phyloP scores from a whole-genome alignment of 2,329 filamentous ascomycete genomes.

The Coniochaeta ligniaria region DNA sequence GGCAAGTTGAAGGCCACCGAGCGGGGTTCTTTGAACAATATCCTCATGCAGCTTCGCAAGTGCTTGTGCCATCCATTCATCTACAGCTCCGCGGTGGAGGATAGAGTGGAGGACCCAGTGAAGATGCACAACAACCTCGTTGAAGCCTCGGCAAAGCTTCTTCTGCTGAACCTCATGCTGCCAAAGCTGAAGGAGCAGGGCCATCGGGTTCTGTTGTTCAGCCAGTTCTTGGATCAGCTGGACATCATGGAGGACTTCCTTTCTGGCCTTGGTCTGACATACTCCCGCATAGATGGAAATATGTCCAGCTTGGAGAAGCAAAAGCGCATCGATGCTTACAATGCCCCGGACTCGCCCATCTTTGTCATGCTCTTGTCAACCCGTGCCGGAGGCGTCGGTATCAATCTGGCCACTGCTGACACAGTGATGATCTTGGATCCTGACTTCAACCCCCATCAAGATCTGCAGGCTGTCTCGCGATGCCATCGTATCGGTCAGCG shows the following conservation, averaged over 20 bases:
- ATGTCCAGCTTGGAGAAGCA: slow-evolving; percentile 83
- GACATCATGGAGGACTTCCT: slow-evolving; percentile 92
- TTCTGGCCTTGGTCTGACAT: slow-evolving; percentile 62
- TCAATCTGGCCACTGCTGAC: slow-evolving; percentile 93
- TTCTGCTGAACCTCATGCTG: slow-evolving; percentile 76
- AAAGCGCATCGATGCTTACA: slow-evolving; percentile 88
- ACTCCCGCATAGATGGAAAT: slow-evolving; percentile 78
- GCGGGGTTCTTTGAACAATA: slow-evolving; percentile 80
- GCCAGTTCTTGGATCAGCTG: slow-evolving; percentile 85
- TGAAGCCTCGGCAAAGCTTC: slow-evolving; percentile 84
- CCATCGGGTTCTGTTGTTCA: slow-evolving; percentile 90
- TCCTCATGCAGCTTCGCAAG: slow-evolving; percentile 90
- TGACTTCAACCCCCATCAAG: slow-evolving; percentile 97
- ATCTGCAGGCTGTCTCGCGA: slow-evolving; percentile 89
- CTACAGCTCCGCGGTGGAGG: slow-evolving; percentile 86
- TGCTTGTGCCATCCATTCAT: slow-evolving; percentile 95
- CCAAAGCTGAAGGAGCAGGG: slow-evolving; percentile 80
- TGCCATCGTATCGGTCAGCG: slow-evolving; percentile 95
- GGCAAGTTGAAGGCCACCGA: slow-evolving; percentile 62
- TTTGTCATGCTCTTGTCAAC: slow-evolving; percentile 94
- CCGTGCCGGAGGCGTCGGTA: slow-evolving; percentile 89
- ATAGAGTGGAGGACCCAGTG: slow-evolving; percentile 55
- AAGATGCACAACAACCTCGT: slow-evolving; percentile 74
- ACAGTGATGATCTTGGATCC: slow-evolving; percentile 97
- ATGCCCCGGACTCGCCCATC: slow-evolving; percentile 70